phyloP scores from a whole-genome alignment of 768 basidiomycete species.

The Pleurotus salmoneostramineus region DNA sequence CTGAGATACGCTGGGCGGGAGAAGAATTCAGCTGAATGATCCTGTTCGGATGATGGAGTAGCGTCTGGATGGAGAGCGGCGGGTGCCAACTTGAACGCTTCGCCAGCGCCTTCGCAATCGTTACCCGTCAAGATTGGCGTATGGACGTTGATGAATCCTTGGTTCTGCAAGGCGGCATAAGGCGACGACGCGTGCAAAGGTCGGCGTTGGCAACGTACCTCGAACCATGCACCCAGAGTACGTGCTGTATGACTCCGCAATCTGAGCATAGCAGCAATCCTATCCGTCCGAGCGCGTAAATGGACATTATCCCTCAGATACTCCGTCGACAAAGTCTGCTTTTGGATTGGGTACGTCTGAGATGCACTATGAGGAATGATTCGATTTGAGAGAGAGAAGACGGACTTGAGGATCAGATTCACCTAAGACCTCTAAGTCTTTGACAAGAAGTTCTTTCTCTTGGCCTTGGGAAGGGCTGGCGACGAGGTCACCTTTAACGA shows the following conservation, averaged over 20 bases:
- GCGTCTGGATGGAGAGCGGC: slow-evolving; percentile 17
- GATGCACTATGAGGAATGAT: neutral
- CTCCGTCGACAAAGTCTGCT: slow-evolving; percentile 73
- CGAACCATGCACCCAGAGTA: slow-evolving; percentile 64
- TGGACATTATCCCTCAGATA: slow-evolving; percentile 86
- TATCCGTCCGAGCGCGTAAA: slow-evolving; percentile 77
- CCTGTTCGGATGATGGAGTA: slow-evolving; percentile 9
- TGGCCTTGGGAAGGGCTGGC: slow-evolving; percentile 42
- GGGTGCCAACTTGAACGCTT: slow-evolving; percentile 72
- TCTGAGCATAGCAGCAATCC: slow-evolving; percentile 71
- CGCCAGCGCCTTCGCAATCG: slow-evolving; percentile 96
- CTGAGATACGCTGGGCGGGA: slow-evolving; percentile 77
- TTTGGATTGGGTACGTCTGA: slow-evolving; percentile 89
- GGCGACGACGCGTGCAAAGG: slow-evolving; percentile 1
- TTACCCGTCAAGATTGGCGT: slow-evolving; percentile 87
- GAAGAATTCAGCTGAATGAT: slow-evolving; percentile 57
- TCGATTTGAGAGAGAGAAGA: neutral
- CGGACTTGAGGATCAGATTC: slow-evolving; percentile 44
- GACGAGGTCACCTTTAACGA: slow-evolving; percentile 39
- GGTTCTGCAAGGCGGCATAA: slow-evolving; percentile 38
- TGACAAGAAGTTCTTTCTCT: slow-evolving; percentile 43
- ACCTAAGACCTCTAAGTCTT: slow-evolving; percentile 39
- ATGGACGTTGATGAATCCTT: slow-evolving; percentile 75
- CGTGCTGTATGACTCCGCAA: slow-evolving; percentile 57
- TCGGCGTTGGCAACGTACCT: slow-evolving; percentile 39